phyloP scores from a whole-genome alignment of 2,329 filamentous ascomycete genomes.

The Alternaria angustiovoidea region DNA sequence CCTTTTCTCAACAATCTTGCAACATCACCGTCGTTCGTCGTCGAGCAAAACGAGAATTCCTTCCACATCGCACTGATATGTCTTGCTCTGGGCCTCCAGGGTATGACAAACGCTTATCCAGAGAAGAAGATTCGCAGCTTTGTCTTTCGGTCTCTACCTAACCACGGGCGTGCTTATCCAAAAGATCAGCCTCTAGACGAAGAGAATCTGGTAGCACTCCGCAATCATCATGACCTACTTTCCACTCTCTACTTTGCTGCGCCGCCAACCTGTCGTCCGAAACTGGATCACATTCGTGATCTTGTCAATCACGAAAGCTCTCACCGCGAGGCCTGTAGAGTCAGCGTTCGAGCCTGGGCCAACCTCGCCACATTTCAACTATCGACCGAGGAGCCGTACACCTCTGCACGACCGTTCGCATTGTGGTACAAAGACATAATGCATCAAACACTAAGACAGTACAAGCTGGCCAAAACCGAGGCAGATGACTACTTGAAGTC shows the following conservation, averaged over 20 bases:
- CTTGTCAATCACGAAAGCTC: constrained; percentile 66
- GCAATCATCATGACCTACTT: constrained; percentile 69
- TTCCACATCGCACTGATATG: constrained; percentile 69
- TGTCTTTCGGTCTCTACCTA: constrained; percentile 66
- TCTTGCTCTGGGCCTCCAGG: constrained; percentile 59
- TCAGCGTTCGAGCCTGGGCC: constrained; percentile 67
- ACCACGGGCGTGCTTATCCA: constrained; percentile 66
- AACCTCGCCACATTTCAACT: constrained; percentile 65
- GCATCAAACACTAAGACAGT: constrained; percentile 62
- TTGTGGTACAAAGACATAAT: constrained; percentile 65
- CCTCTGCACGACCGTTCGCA: constrained; percentile 58
- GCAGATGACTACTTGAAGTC: constrained; percentile 62
- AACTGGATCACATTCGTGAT: constrained; percentile 60
- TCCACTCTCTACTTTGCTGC: constrained; percentile 67
- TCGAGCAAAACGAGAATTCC: constrained; percentile 59
- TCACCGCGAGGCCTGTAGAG: constrained; percentile 66
- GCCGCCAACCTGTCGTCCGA: constrained; percentile 62
- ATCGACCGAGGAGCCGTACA: constrained; percentile 59
- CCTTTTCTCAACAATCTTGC: constrained; percentile 62
- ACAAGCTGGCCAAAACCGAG: constrained; percentile 64
- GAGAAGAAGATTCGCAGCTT: constrained; percentile 65
- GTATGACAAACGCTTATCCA: constrained; percentile 56
- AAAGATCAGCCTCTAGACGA: constrained; percentile 64
- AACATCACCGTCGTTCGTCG: constrained; percentile 53
- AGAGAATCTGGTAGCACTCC: constrained; percentile 64